These are phyloP conservation scores for Dalbergia cochinchinensis DNA, from an alignment of 306 rosid genomes.

Conservation along the genomic window DNA sequence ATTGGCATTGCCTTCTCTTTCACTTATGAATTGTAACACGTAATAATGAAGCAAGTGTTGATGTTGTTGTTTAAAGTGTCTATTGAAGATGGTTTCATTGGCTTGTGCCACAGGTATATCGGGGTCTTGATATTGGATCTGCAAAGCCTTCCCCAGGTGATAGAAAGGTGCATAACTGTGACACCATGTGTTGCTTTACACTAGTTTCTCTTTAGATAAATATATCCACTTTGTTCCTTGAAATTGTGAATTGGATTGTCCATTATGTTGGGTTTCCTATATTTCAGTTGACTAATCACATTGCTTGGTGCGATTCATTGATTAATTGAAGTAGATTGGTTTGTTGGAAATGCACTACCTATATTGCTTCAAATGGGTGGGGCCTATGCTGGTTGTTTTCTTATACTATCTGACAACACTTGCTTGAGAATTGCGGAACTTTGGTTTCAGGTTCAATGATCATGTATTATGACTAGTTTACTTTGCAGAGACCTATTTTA, in stretches of 20 bases:
- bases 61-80: not conserved
- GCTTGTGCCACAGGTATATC: constrained; percentile 67
- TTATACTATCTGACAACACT: not conserved
- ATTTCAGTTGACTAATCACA: not conserved
- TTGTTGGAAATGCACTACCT: constrained; percentile 4
- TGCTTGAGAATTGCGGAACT: not conserved
- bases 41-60: constrained; percentile 23
- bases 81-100: constrained; percentile 9
- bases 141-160: constrained; percentile 85
- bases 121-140: constrained; percentile 92
- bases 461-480: not conserved
- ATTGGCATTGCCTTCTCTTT: constrained; percentile 2
- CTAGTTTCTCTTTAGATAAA: constrained; percentile 5
- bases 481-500: not conserved
- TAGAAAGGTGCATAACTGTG: constrained; percentile 67
- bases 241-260: constrained; percentile 3
- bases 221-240: constrained; percentile 35
- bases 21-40: not conserved
- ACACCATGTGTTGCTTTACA: constrained; percentile 21
- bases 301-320: constrained; percentile 7
- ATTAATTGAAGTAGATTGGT: not conserved
- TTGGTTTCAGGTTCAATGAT: not conserved
- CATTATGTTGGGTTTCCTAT: constrained; percentile 2
- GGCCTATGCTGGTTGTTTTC: not conserved
- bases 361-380: not conserved